Percentiles rank a stretch among this genome's conserved stretches.
Evolutionary conservation across 2,329 filamentous ascomycete genomes (phyloP).

Genomic region (Pseudodiploospora longispora): DNA sequence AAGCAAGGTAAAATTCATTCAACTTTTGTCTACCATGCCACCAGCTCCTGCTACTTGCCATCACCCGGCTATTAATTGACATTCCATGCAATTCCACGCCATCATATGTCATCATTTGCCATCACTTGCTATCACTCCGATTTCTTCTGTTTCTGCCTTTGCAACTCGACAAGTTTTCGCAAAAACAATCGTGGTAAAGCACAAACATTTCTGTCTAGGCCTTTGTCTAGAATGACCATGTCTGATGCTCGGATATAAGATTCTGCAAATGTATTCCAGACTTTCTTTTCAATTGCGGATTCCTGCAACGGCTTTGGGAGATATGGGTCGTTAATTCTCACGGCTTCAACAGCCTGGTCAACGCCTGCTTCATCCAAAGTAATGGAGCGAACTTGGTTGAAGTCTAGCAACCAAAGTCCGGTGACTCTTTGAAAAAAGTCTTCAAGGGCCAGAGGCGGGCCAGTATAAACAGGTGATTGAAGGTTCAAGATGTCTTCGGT

Average conservation of each 20-base stretch:
- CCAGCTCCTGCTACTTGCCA: no score
- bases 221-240: slow-evolving; percentile 1
- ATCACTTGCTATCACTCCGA: neutral
- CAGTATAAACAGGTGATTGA: neutral
- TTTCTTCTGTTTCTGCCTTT: neutral
- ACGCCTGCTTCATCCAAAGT: slow-evolving; percentile 15
- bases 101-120: neutral
- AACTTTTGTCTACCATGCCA: no score
- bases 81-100: neutral
- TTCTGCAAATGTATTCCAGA: slow-evolving; percentile 9
- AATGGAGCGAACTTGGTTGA: slow-evolving; percentile 19
- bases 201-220: neutral
- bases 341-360: slow-evolving; percentile 12
- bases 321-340: slow-evolving; percentile 16
- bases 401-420: slow-evolving; percentile 23
- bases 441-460: neutral
- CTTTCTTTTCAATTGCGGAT: neutral
- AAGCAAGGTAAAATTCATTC: no score
- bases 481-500: neutral
- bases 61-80: no score
- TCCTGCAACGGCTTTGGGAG: slow-evolving; percentile 11
- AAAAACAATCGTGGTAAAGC: slow-evolving; percentile 5
- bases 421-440: slow-evolving; percentile 10
- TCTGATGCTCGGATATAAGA: slow-evolving; percentile 1
- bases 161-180: neutral